Base-by-base conservation (phyloP, 495 filamentous ascomycete species). In the Hypoxylon trugodes region DNA sequence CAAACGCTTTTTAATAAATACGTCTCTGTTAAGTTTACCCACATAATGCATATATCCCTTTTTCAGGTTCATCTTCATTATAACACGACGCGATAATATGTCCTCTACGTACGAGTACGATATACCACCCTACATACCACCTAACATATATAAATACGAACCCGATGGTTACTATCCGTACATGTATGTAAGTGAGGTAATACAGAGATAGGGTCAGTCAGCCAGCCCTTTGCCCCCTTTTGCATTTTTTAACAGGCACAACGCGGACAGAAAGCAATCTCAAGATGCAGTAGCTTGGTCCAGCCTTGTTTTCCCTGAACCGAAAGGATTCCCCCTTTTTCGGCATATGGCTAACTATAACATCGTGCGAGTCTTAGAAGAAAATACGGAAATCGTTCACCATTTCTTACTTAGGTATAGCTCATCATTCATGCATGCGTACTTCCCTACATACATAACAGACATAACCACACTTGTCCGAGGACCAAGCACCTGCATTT, bases 341-440 rank as follows among this genome's bases (percentile, higher is more conserved):
- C 45, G 56, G 50, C 62, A 60, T 51, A 66, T 60, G 37, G 9
- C n/a, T n/a, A n/a, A n/a, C n/a, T n/a, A n/a, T n/a, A n/a, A n/a
- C 9, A 32, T 40, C 25, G 13, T 19, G 25, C 15, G 22, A 25
- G 33, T 47, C 50, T 55, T 55, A 48, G 47, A 40, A 51, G 53
- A 60, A 25, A 65, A 53, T 36, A n/a, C 28, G 21, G 26, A 43
- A 33, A 36, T 15, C 13, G 22, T 36, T 53, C 18, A 54, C 26
- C 50, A 37, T 33, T 59, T 26, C 16, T 36, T 43, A 51, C 46
- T 24, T 37, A 41, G 41, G 49, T 37, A 15, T 48, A 49, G 55
- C 45, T 16, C 12, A 33, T 54, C 42, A 54, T 43, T 65, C 41
- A 47, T 33, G 21, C 32, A 10, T 52, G 32, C 21, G 46, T 57